These are phyloP conservation scores for Fusarium bactridioides DNA, from an alignment of 2,329 filamentous ascomycete species.

Conservation along the genomic window DNA sequence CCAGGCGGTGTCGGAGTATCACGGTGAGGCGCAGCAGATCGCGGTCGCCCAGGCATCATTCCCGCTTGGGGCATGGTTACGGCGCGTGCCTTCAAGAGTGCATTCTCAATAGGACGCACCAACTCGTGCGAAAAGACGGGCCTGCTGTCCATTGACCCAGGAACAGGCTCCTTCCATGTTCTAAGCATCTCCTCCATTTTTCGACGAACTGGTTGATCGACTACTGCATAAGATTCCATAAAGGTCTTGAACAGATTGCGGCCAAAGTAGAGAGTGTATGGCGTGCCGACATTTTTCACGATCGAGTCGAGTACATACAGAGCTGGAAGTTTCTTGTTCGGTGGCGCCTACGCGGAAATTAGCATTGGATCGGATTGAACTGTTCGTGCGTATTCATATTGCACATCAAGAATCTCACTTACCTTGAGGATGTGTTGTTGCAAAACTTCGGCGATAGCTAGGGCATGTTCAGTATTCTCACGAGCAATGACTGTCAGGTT, in stretches of 20 bases:
- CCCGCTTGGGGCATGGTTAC: constrained; percentile 65
- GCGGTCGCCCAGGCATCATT: constrained; percentile 55
- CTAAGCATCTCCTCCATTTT: constrained; percentile 98
- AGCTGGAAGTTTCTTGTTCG: constrained; percentile 90
- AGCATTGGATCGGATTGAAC: constrained; percentile 40
- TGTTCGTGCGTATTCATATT: neutral
- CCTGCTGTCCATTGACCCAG: constrained; percentile 89
- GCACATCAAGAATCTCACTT: constrained; percentile 53
- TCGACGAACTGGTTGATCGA: constrained; percentile 81
- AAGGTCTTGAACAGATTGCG: constrained; percentile 92
- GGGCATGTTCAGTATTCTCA: constrained; percentile 94
- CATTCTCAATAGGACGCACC: constrained; percentile 91
- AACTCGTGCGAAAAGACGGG: constrained; percentile 90
- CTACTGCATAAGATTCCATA: constrained; percentile 94
- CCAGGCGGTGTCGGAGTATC: constrained; percentile 79
- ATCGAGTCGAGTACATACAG: constrained; percentile 98
- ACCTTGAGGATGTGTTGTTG: constrained; percentile 95
- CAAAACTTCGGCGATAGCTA: constrained; percentile 88
- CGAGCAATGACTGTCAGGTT: constrained; percentile 97
- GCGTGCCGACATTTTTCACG: constrained; percentile 97
- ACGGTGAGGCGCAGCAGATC: constrained; percentile 66
- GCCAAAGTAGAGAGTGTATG: constrained; percentile 94
- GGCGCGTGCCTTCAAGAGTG: constrained; percentile 81
- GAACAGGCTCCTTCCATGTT: constrained; percentile 97
- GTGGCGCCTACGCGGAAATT: constrained; percentile 72